A percentile compares a stretch with the other conserved stretches of the same genome.
Evolutionary conservation across 768 basidiomycete genomes (phyloP).

Genomic region (Ramaria rubella): DNA sequence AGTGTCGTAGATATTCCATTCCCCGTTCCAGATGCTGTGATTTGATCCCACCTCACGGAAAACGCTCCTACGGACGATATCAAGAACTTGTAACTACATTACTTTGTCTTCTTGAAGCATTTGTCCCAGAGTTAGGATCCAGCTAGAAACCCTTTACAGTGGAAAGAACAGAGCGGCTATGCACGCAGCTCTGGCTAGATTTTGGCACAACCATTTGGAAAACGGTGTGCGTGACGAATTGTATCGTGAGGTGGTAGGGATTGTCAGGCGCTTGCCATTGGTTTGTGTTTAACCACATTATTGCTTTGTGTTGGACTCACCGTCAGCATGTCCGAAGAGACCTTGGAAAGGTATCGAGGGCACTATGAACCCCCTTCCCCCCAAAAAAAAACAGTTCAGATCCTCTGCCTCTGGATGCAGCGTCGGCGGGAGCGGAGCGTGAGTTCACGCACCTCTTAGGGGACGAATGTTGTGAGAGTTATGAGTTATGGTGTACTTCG

Average conservation of each 20-base stretch:
- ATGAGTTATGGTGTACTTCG: constrained; percentile 16
- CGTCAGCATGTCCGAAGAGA: too few relatives aligned
- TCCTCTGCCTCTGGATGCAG: neutral
- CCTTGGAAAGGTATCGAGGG: too few relatives aligned
- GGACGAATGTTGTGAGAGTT: neutral
- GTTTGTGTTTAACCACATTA: neutral
- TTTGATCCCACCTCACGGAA: neutral
- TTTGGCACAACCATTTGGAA: neutral
- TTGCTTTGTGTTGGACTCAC: neutral
- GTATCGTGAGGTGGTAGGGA: neutral
- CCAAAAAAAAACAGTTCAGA: too few relatives aligned
- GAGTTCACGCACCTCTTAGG: neutral
- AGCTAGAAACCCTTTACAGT: neutral
- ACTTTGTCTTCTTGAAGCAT: neutral
- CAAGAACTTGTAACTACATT: neutral
- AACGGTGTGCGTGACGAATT: neutral
- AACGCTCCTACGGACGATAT: neutral
- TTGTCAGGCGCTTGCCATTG: neutral
- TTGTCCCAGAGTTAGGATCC: neutral
- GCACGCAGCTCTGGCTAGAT: neutral
- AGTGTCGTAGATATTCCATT: neutral
- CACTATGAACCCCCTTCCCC: too few relatives aligned
- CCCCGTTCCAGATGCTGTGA: neutral
- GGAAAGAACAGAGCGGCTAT: neutral
- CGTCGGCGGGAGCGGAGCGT: neutral